A percentile compares a stretch with the other conserved stretches of the same genome.
Evolutionary conservation across 768 basidiomycete genomes (phyloP).

Genomic region (Calocera cornea): DNA sequence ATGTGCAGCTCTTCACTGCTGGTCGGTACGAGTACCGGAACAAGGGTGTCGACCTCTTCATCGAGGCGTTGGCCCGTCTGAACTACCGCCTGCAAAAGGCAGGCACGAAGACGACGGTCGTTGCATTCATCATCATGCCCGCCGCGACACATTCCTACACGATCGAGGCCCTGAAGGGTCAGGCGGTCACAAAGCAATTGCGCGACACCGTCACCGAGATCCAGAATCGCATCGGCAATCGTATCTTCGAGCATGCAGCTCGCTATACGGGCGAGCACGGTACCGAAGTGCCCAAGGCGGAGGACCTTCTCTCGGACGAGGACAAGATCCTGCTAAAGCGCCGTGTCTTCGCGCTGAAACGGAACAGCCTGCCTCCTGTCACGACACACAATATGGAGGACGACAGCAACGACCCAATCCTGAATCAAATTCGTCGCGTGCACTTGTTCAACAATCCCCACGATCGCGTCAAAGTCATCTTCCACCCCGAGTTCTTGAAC

Average conservation of each 20-base stretch:
- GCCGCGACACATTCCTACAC: conserved; percentile 94
- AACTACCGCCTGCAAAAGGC: conserved; percentile 49
- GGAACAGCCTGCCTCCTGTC: conserved; percentile 86
- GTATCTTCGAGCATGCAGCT: conserved; percentile 88
- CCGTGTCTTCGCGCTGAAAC: conserved; percentile 89
- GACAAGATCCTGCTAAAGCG: conserved; percentile 92
- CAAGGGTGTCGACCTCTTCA: conserved; percentile 99
- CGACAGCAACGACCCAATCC: conserved; percentile 79
- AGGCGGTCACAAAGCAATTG: conserved; percentile 94
- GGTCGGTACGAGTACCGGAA: conserved; percentile 98
- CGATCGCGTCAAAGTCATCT: conserved; percentile 93
- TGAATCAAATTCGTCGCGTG: conserved; percentile 88
- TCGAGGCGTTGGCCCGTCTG: conserved; percentile 84
- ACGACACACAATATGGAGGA: conserved; percentile 99
- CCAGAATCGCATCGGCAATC: conserved; percentile 79
- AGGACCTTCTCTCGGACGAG: conserved; percentile 71
- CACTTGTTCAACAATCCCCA: conserved; percentile 77
- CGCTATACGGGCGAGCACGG: conserved; percentile 80
- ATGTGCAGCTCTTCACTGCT: conserved; percentile 87
- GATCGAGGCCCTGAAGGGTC: conserved; percentile 90
- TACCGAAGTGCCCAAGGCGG: conserved; percentile 53
- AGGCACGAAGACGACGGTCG: conserved; percentile 67
- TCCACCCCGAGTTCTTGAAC: conserved; percentile 97
- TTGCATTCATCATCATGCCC: conserved; percentile 99
- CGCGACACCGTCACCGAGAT: conserved; percentile 93